Base-by-base conservation (phyloP, 495 filamentous ascomycete genomes). In the Extremus antarcticus region DNA sequence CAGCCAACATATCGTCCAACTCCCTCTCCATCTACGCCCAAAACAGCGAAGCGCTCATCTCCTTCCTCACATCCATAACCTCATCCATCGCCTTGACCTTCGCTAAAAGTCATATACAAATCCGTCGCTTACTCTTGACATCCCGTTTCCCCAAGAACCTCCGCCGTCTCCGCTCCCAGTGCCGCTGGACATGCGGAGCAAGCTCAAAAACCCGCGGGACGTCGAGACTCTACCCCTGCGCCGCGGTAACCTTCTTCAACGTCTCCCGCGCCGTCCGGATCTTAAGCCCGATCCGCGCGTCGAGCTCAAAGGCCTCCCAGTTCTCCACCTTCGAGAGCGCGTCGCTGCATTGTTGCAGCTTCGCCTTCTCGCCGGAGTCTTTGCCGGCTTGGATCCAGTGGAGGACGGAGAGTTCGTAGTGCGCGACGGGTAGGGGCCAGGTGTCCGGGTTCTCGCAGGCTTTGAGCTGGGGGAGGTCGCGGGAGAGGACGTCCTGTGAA, bases 371-470 rank as follows among this genome's bases (percentile, higher is more conserved):
- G 9, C 66, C 65, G 4, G 63, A 65, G 17, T 57, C 65, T 25
- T 50, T 64, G 53, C 23, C 60, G 45, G 61, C 70, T 62, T 86
- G 82, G 68, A 77, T 76, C 91, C 90, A 98, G 20, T 83, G 68
- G 32, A 85, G 79, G 19, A 84, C 86, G 0, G 87, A 91, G 77
- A 90, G 83, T 65, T 98, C 92, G 67, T 95, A 98, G 63, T 90
- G 72, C 17, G 90, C 92, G 1, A 79, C 78, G 2, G 92, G 88
- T 4, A 75, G 73, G 50, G 82, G 78, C 81, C 90, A 98, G 60
- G 91, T 83, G 51, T 98, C 90, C 9, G 59, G 35, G 43, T 54
- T 15, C 8, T 58, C 51, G 43, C 59, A 62, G 13, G 51, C 55
- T 63, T 78, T 85, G 13, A 82, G 73, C 29, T 75, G 66, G 58